A percentile compares a stretch with the other conserved stretches of the same genome.
phyloP scores from a whole-genome alignment of 805 yeast species.

The Ogataea philodendri region DNA sequence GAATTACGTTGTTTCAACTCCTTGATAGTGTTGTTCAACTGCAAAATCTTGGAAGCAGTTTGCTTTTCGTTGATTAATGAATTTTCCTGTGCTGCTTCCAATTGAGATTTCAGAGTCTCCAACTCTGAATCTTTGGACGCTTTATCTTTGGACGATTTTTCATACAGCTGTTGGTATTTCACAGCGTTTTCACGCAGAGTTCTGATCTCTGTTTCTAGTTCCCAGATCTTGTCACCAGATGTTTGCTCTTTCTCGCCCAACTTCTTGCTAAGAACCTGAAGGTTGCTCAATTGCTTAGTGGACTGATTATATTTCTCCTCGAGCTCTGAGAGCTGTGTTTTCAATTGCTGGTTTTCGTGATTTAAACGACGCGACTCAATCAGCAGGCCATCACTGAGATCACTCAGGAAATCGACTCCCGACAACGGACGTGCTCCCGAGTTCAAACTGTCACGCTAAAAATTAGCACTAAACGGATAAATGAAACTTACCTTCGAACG shows the following conservation, averaged over 20 bases:
- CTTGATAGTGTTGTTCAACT: slow-evolving; percentile 41
- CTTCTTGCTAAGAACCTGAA: slow-evolving; percentile 32
- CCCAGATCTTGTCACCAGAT: slow-evolving; percentile 62
- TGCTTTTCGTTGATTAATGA: slow-evolving; percentile 41
- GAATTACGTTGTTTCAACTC: slow-evolving; percentile 52
- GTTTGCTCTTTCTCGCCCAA: slow-evolving; percentile 43
- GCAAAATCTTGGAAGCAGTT: slow-evolving; percentile 35
- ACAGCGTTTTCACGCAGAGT: slow-evolving; percentile 42
- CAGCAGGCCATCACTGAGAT: slow-evolving; percentile 67
- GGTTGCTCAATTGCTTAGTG: slow-evolving; percentile 37
- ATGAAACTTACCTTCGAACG: slow-evolving; percentile 13
- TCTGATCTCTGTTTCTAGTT: slow-evolving; percentile 50
- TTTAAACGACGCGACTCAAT: slow-evolving; percentile 69
- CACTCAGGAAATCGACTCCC: slow-evolving; percentile 71
- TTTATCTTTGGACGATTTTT: slow-evolving; percentile 40
- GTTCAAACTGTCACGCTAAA: slow-evolving; percentile 16
- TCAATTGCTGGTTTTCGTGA: slow-evolving; percentile 55
- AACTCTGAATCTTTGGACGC: slow-evolving; percentile 25
- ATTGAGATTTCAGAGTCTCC: slow-evolving; percentile 41
- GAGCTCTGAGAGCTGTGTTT: slow-evolving; percentile 40
- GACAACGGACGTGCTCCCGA: slow-evolving; percentile 38
- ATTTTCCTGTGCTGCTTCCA: slow-evolving; percentile 45
- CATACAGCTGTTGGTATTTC: slow-evolving; percentile 40
- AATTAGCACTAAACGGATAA: slow-evolving; percentile 10
- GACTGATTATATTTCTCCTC: slow-evolving; percentile 42